phyloP scores from a whole-genome alignment of 306 rosid genomes.

The Quercus mongolica region DNA sequence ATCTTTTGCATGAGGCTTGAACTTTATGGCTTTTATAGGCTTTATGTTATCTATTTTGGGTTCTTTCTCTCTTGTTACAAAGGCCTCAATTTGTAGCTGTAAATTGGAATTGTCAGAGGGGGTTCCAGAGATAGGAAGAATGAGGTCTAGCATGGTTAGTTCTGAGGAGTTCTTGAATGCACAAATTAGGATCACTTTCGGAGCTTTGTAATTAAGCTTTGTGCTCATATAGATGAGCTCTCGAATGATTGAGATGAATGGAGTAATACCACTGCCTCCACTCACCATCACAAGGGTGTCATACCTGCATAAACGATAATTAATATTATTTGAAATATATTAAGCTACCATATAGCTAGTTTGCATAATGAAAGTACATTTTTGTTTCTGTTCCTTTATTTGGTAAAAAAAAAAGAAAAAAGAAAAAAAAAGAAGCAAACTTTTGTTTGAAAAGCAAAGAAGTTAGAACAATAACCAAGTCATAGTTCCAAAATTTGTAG shows the following conservation, averaged over 20 bases:
- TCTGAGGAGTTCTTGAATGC: constrained; percentile 43
- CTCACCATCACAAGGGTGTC: constrained; percentile 58
- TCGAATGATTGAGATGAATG: constrained; percentile 59
- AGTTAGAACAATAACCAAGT: too few species aligned
- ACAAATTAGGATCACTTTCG: constrained; percentile 45
- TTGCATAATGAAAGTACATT: not conserved
- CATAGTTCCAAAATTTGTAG: too few species aligned
- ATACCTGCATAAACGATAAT: constrained; percentile 34
- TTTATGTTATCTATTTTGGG: constrained; percentile 11
- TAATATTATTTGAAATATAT: too few species aligned
- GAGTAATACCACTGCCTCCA: constrained; percentile 85
- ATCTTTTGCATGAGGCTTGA: constrained; percentile 46
- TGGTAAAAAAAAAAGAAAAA: too few species aligned
- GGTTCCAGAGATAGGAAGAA: constrained; percentile 47
- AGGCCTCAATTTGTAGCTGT: constrained; percentile 54
- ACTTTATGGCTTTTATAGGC: constrained; percentile 26
- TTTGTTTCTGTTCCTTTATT: not conserved
- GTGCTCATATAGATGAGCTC: constrained; percentile 40
- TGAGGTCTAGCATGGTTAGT: constrained; percentile 55
- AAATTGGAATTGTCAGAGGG: constrained; percentile 31
- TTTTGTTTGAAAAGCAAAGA: too few species aligned
- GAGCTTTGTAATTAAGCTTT: constrained; percentile 27
- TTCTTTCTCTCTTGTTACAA: constrained; percentile 52
- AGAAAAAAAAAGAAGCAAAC: too few species aligned
- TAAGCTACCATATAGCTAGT: not conserved